Base-by-base conservation (phyloP, 176 grass and related monocot species). In the Carex parvula region DNA sequence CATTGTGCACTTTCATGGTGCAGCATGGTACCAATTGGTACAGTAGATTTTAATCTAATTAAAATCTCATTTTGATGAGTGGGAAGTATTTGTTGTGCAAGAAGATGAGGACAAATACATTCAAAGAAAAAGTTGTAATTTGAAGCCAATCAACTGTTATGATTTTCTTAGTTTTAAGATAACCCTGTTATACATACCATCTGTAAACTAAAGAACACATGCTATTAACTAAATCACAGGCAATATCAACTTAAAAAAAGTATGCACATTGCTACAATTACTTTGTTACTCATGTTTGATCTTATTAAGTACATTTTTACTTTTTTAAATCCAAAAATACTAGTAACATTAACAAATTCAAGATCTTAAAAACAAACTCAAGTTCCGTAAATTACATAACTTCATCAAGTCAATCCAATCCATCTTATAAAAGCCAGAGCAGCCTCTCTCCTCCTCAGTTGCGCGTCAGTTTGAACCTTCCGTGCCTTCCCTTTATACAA, bases 381-480 rank as follows among this genome's bases (percentile, higher is more conserved):
- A 61, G 58, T 79, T 84, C 48, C 18, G 17, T 16, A 14, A 48
- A 9, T 75, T 65, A 44, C 11, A 18, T 54, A 18, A 22, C 16
- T 50, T 29, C 2, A 67, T 94, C 84, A 93, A 90, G 87, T 94
- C 64, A 93, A 76, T 14, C 86, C 92, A 88, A 98, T 98, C 92
- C 95, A 98, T 89, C 79, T 89, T 73, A 90, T 94, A 66, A 98
- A 94, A 86, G 44, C 69, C 33, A 94, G 80, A 79, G 95, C 91
- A 46, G 95, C 92, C 59, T 98, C 92, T 87, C 91, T 94, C 86
- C 92, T 88, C 84, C 89, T 90, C 69, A 93, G 18, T 85, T 94
- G 95, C 64, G 92, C 91, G 85, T 94, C 95, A 80, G 89, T 98
- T 85, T 98, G 92, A 46, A 91, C 76, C 75, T 94, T 98, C 52